A percentile compares a stretch with the other conserved stretches of the same genome.
Evolutionary conservation across 2,329 filamentous ascomycete species (phyloP).

Genomic region (Coniochaeta pulveracea): DNA sequence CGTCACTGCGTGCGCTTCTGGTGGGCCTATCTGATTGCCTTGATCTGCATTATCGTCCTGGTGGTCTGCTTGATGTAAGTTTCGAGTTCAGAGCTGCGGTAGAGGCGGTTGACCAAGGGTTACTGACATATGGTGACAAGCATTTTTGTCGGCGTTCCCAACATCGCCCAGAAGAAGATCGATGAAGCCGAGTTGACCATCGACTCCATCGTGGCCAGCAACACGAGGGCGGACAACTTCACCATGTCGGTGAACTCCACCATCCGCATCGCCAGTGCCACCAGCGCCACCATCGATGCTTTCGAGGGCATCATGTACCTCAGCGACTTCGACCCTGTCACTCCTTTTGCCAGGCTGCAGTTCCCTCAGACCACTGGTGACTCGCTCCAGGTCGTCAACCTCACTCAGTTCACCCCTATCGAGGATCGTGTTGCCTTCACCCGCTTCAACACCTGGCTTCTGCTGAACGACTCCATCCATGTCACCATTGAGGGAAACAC

Average conservation of each 20-base stretch:
- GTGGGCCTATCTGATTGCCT: slow-evolving; percentile 46
- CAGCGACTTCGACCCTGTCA: slow-evolving; percentile 32
- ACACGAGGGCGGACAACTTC: slow-evolving; percentile 32
- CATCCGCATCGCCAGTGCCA: slow-evolving; percentile 37
- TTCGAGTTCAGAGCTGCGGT: neutral
- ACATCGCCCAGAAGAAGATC: slow-evolving; percentile 44
- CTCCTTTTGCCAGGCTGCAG: slow-evolving; percentile 35
- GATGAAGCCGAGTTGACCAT: slow-evolving; percentile 40
- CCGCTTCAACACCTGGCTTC: slow-evolving; percentile 42
- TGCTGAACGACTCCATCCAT: slow-evolving; percentile 35
- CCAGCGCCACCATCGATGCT: slow-evolving; percentile 37
- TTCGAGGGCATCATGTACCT: slow-evolving; percentile 46
- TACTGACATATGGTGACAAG: slow-evolving; percentile 21
- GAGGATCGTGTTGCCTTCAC: slow-evolving; percentile 35
- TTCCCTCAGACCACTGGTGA: slow-evolving; percentile 41
- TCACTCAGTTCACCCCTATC: slow-evolving; percentile 36
- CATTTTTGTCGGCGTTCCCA: slow-evolving; percentile 44
- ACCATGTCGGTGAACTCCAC: slow-evolving; percentile 44
- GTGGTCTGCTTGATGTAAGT: slow-evolving; percentile 50
- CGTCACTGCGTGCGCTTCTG: slow-evolving; percentile 44
- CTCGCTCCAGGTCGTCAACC: slow-evolving; percentile 37
- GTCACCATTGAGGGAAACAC: slow-evolving; percentile 42
- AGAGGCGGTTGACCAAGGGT: neutral
- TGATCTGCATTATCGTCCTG: slow-evolving; percentile 38
- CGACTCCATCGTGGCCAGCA: slow-evolving; percentile 35